These are phyloP conservation scores for Tubosaeta sp. DNA, from an alignment of 768 basidiomycete species.

Conservation along the genomic window DNA sequence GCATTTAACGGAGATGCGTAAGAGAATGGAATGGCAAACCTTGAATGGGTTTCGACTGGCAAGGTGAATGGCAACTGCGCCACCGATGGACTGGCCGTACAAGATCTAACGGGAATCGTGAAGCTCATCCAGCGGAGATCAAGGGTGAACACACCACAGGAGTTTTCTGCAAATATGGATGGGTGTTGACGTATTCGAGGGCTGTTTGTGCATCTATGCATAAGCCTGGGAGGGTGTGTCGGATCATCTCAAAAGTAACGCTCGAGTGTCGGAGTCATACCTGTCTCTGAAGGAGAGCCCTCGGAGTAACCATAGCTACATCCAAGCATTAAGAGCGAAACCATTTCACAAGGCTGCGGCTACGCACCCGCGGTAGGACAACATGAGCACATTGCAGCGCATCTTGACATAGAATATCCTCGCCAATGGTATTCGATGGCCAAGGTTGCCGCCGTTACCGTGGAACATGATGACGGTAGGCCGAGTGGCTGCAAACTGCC, in stretches of 20 bases:
- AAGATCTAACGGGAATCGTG: conserved; percentile 45
- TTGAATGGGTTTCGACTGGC: conserved; percentile 71
- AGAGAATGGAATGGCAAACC: conserved; percentile 32
- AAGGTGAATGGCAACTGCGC: conserved; percentile 88
- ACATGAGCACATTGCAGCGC: conserved; percentile 91
- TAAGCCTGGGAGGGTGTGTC: conserved; percentile 45
- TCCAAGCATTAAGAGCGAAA: background rate
- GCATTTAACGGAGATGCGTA: background rate
- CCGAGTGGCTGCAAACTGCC: conserved; percentile 44
- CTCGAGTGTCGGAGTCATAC: conserved; percentile 33
- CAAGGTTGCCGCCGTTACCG: conserved; percentile 83
- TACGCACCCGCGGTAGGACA: conserved; percentile 86
- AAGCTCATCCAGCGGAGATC: background rate
- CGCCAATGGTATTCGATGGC: conserved; percentile 88
- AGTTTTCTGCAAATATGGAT: conserved; percentile 63
- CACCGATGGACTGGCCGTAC: conserved; percentile 89
- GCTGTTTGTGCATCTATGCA: conserved; percentile 82
- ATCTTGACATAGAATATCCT: conserved; percentile 75
- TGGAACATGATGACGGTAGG: conserved; percentile 95
- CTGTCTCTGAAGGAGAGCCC: conserved; percentile 81
- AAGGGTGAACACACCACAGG: conserved; percentile 49
- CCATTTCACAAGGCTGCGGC: background rate
- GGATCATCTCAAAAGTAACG: background rate
- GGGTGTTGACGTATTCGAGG: conserved; percentile 64
- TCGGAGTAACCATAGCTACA: conserved; percentile 83